Base-by-base conservation (phyloP, 2,329 filamentous ascomycete genomes). In the Leptodontidium sp. region DNA sequence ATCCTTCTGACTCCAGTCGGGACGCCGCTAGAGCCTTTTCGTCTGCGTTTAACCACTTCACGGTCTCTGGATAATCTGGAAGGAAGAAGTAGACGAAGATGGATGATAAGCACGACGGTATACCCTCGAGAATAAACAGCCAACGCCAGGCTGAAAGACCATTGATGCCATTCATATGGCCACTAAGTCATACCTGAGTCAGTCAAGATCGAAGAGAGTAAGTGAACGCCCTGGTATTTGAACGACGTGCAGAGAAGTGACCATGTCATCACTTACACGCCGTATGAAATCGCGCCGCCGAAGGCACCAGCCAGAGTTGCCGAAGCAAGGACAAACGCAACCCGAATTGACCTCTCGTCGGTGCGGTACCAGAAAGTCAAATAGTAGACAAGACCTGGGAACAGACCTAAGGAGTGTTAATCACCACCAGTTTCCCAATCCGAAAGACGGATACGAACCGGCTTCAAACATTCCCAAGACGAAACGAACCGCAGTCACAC, bases 381-480 rank as follows among this genome's bases (percentile, higher is more conserved):
- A 55, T 77, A 77, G 59, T 78, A 78, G 2, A 77, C 76, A 9
- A 78, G 53, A 7, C 76, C 76, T 52, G 84, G 84, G 26, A 84
- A 77, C 0, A 77, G 59, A n/a, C 83, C 83, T 49, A 52, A 26
- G 4, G 21, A 45, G n/a, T 43, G 21, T 7, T 88, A 53, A 14
- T 24, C 24, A 24, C 8, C 3, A 55, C 17, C 47, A 55, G 17
- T 35, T 43, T 26, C 35, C 21, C 14, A 11, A 15, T 11, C 14
- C 8, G 15, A 26, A 81, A 21, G 14, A 17, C 8, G 9, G 17
- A 17, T 81, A 53, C 68, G 50, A 53, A 75, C 82, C 82, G 24
- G 82, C 82, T 74, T 86, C 84, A 69, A 84, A 81, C n/a, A 83
- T 80, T 4, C 84, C 84, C 0, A 86, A 77, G 11, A 86, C 71